Base-by-base conservation (phyloP, 2,329 filamentous ascomycete genomes). In the Phialophora chinensis region DNA sequence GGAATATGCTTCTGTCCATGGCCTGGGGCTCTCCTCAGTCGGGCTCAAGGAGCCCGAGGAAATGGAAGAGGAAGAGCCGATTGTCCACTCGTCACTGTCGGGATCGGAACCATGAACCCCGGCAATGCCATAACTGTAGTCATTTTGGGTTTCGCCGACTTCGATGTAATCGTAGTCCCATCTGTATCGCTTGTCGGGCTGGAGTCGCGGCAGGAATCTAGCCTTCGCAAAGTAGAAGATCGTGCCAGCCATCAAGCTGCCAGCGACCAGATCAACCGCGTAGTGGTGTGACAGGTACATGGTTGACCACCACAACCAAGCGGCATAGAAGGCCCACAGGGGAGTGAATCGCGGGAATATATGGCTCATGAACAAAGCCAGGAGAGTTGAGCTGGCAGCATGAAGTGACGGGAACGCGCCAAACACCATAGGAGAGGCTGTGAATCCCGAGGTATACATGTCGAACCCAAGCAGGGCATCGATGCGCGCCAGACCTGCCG, bases 231-330 rank as follows among this genome's bases (percentile, higher is more conserved):
- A 87, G 80, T 94, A 96, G 83, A 92, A 98, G 66, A 90, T 88
- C 59, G 90, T 83, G 12, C 89, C 89, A 27, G 92, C 90, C 66
- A 92, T 79, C 59, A 97, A 83, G 76, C 90, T 92, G 72, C 94
- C 94, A 42, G 87, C 92, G 29, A 97, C 92, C 59, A 98, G 84
- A 78, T 98, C 94, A 49, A 98, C 91, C 35, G 93, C 94, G 77
- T 98, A 98, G 81, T 98, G 94, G 80, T 98, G 94, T 75, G 92
- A 96, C 60, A 98, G 87, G 77, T 98, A 97, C 92, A 98, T 97
- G 72, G 94, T 98, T 12, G 93, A 91, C 93, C 94, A 98, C 91
- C 93, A 97, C 74, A 97, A 89, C 94, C 94, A 97, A 76, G 91
- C 86, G 53, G 91, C 90, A 79, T 97, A 98, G 70, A 86, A 84